Percentiles rank a stretch among this genome's conserved stretches.
Conservation (phyloP, 176 grass and related monocot species). For the Puccinellia tenuiflora region DNA sequence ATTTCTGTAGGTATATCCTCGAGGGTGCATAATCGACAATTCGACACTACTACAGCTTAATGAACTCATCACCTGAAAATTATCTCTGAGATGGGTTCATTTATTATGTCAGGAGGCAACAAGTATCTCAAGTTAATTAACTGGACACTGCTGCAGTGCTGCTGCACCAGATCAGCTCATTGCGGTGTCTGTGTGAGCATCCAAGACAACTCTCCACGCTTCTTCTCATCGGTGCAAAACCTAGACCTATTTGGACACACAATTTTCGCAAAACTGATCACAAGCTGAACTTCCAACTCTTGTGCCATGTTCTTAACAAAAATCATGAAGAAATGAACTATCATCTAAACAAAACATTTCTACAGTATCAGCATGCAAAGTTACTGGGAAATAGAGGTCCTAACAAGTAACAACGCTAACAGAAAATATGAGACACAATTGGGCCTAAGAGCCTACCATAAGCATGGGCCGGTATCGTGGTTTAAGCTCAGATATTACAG, state of each 20-base stretch:
- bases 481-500: background rate
- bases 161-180: background rate
- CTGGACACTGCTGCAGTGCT: background rate
- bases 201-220: background rate
- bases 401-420: too few species aligned
- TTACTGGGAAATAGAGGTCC: too few species aligned
- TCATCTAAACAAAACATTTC: too few species aligned
- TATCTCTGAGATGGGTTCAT: background rate
- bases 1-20: background rate
- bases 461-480: background rate
- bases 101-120: background rate
- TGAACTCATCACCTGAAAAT: background rate
- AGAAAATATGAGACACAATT: too few species aligned
- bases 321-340: too few species aligned
- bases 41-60: too few species aligned
- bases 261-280: too few species aligned
- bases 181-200: background rate
- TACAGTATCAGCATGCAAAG: too few species aligned
- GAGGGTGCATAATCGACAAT: too few species aligned
- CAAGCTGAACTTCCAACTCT: too few species aligned
- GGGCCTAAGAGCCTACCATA: background rate
- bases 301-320: too few species aligned
- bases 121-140: background rate
- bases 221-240: background rate
- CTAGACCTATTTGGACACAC: background rate